phyloP scores from a whole-genome alignment of 306 rosid species.

The Pterocarpus macrocarpus region DNA sequence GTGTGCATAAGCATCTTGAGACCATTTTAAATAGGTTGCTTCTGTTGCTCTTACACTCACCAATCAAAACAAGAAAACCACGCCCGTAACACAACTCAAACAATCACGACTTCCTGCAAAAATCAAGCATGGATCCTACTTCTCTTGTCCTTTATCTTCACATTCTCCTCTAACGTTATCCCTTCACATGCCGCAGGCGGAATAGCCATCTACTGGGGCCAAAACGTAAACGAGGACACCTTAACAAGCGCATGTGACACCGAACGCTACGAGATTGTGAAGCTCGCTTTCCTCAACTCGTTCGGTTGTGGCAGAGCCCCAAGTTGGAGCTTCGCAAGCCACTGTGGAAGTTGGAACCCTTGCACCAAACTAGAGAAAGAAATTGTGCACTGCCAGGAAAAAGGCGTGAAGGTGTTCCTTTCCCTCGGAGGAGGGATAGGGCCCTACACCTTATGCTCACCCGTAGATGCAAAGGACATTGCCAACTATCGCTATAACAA shows the following conservation, averaged over 20 bases:
- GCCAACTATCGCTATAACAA: not conserved
- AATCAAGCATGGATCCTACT: no score
- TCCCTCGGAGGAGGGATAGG: slow-evolving; percentile 28
- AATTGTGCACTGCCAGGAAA: slow-evolving; percentile 39
- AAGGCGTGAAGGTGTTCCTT: slow-evolving; percentile 30
- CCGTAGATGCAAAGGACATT: not conserved
- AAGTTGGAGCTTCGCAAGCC: slow-evolving; percentile 26
- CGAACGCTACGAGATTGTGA: slow-evolving; percentile 46
- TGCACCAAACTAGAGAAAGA: slow-evolving; percentile 46
- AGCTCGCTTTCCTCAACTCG: slow-evolving; percentile 47
- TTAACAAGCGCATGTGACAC: slow-evolving; percentile 54
- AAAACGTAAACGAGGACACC: slow-evolving; percentile 44
- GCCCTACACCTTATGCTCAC: not conserved
- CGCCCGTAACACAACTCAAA: no score
- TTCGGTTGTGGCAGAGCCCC: slow-evolving; percentile 39
- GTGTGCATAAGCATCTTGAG: no score
- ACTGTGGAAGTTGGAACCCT: slow-evolving; percentile 50
- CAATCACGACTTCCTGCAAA: no score
- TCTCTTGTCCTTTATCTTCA: no score
- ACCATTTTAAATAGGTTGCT: no score
- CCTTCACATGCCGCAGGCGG: not conserved
- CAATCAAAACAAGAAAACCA: no score
- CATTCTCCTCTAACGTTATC: not conserved
- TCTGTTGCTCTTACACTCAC: no score
- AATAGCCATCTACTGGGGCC: slow-evolving; percentile 57